phyloP scores from a whole-genome alignment of 1,284 basidiomycete genomes.

The Apiotrichum porosum region DNA sequence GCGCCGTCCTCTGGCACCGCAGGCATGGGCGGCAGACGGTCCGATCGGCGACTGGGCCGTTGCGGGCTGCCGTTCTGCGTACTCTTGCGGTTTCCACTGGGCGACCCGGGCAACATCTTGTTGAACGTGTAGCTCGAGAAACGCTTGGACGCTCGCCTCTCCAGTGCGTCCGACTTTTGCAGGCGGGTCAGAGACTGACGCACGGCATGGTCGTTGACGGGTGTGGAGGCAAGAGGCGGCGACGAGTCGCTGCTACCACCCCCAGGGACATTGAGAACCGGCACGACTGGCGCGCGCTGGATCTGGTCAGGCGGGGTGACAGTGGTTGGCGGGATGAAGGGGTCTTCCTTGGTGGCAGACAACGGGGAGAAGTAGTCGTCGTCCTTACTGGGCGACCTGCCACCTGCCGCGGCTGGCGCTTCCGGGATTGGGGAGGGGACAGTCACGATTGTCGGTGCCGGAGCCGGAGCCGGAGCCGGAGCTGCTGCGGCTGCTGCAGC shows the following conservation, averaged over 20 bases:
- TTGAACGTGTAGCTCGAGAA: constrained; percentile 95
- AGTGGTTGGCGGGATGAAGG: too few species aligned
- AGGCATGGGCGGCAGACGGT: constrained; percentile 37
- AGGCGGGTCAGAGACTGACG: constrained; percentile 73
- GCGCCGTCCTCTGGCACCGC: constrained; percentile 5
- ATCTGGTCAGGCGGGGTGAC: too few species aligned
- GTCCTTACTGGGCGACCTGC: too few species aligned
- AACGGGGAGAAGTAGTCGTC: too few species aligned
- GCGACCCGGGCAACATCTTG: constrained; percentile 70
- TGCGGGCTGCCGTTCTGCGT: constrained; percentile 31
- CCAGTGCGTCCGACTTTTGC: constrained; percentile 77
- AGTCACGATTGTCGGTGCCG: too few species aligned
- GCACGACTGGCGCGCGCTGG: too few species aligned
- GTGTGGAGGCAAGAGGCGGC: neutral
- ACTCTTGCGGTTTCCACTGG: constrained; percentile 24
- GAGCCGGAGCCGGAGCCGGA: too few species aligned
- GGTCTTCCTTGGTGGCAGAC: too few species aligned
- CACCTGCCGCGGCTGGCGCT: too few species aligned
- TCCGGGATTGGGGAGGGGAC: too few species aligned
- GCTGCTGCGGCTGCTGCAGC: too few species aligned
- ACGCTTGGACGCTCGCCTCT: constrained; percentile 88
- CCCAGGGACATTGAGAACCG: neutral
- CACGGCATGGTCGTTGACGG: constrained; percentile 5
- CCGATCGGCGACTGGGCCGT: constrained; percentile 35
- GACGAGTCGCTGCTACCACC: too few species aligned